A percentile compares a stretch with the other conserved stretches of the same genome.
Evolutionary conservation across 2,329 filamentous ascomycete genomes (phyloP).

Genomic region (Dactylonectria macrodidyma): DNA sequence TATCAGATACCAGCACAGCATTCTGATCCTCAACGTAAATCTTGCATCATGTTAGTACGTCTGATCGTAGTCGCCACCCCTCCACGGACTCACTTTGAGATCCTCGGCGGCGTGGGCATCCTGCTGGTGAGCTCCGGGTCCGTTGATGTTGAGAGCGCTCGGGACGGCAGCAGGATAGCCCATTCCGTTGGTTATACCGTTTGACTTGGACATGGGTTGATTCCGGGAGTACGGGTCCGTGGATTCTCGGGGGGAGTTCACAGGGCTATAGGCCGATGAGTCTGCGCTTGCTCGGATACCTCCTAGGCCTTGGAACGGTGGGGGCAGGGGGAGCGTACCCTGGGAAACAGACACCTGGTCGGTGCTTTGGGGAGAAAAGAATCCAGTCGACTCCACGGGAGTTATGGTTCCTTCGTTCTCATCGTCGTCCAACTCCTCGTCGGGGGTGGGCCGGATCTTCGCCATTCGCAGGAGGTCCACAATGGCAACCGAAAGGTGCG

Average conservation of each 20-base stretch:
- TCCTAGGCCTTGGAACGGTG: conserved; percentile 72
- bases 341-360: conserved; percentile 52
- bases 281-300: conserved; percentile 72
- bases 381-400: conserved; percentile 77
- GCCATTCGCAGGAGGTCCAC: conserved; percentile 88
- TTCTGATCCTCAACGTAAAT: conserved; percentile 89
- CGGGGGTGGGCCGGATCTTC: conserved; percentile 85
- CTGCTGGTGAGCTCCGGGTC: conserved; percentile 55
- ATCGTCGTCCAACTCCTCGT: conserved; percentile 83
- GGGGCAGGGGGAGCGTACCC: conserved; percentile 64
- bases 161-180: conserved; percentile 55
- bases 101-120: conserved; percentile 63
- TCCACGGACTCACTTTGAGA: conserved; percentile 57
- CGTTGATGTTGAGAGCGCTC: conserved; percentile 57
- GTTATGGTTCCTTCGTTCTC: conserved; percentile 79
- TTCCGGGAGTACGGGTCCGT: conserved; percentile 58
- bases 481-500: conserved; percentile 87
- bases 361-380: conserved; percentile 73
- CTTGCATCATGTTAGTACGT: conserved; percentile 54
- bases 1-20: conserved; percentile 82
- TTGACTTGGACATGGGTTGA: conserved; percentile 45
- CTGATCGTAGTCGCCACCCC: background rate
- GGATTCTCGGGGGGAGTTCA: conserved; percentile 77
- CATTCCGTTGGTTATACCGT: conserved; percentile 56
- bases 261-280: conserved; percentile 82